Evolutionary conservation across 2,329 filamentous ascomycete species (phyloP), one percentile per base, ranked within the genome.

Genomic region (Colletotrichum somersetense): DNA sequence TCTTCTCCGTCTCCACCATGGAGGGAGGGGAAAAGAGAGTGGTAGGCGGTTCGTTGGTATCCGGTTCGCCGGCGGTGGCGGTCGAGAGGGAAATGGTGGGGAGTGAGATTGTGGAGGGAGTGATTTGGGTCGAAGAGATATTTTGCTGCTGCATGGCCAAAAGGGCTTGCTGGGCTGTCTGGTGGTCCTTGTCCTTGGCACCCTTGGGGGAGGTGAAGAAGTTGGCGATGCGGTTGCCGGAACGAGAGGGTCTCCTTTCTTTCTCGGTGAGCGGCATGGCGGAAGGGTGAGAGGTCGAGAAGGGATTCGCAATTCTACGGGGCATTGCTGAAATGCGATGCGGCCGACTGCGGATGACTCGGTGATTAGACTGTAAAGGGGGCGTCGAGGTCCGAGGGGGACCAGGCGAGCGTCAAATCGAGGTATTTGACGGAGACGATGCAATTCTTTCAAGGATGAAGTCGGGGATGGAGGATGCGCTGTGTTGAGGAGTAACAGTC

Each of bases 81-180:
- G 94, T 95, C 16, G 96, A 97, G 69, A 98, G 88, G 53, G 94
- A 97, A 79, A 98, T 98, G 66, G 92, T 96, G 50, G 96, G 96
- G 77, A 98, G 86, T 59, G 94, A 93, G 75, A 95, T 85, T 71
- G 92, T 91, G 53, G 94, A 88, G 70, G 90, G 89, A 75, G 90
- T 91, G 78, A 94, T 92, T 73, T 90, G 88, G 70, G 89, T 87
- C 52, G 91, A 88, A 63, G 89, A 85, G 63, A 84, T 79, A 72
- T 83, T 83, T 77, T 86, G 88, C 75, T 92, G 89, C 80, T 93
- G 89, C 78, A 91, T 89, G 73, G 89, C 86, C 78, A 92, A 87
- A 59, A 94, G 88, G 72, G 91, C 88, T 77, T 93, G 90, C 78
- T 93, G 88, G 71, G 89, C 86, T 63, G 86, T 85, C 76, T 91